Conservation (phyloP, 139 green algal species). For the Chlamydomonas asymmetrica region DNA sequence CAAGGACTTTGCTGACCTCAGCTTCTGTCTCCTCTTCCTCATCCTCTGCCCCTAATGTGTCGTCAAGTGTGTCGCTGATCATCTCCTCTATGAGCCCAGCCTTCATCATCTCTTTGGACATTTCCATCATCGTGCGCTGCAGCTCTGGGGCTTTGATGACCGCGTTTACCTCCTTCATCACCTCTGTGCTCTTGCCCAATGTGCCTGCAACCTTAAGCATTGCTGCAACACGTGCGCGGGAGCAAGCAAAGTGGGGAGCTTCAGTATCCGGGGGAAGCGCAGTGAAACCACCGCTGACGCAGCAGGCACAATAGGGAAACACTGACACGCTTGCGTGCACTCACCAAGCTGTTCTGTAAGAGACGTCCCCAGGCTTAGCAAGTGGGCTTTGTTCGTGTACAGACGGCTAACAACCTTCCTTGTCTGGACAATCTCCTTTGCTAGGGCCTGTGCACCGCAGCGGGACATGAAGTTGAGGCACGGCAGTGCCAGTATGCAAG, state of each 20-base stretch:
- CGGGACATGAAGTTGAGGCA: too few relatives aligned
- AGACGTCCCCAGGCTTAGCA: conserved; percentile 69
- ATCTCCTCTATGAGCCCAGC: conserved; percentile 91
- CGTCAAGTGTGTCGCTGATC: conserved; percentile 77
- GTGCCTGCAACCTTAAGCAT: conserved; percentile 74
- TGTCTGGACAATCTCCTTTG: conserved; percentile 77
- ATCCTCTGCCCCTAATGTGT: conserved; percentile 64
- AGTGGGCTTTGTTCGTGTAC: conserved; percentile 85
- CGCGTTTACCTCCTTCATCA: conserved; percentile 80
- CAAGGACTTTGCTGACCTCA: conserved; percentile 64
- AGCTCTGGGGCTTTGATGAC: conserved; percentile 80
- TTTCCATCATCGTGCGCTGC: conserved; percentile 77
- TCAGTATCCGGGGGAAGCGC: too few relatives aligned
- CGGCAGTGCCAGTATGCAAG: neutral
- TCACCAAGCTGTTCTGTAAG: conserved; percentile 81
- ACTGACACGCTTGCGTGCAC: too few relatives aligned
- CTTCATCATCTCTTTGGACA: conserved; percentile 90
- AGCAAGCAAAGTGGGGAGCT: neutral
- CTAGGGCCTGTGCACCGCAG: conserved; percentile 66
- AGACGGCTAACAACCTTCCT: conserved; percentile 61
- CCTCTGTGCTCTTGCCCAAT: conserved; percentile 72
- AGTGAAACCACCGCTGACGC: too few relatives aligned
- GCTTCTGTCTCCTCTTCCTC: conserved; percentile 79
- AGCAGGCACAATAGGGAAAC: too few relatives aligned
- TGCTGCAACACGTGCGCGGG: conserved; percentile 33